Base-by-base conservation (phyloP, 2,329 filamentous ascomycete genomes). In the Stemphylium vesicarium region DNA sequence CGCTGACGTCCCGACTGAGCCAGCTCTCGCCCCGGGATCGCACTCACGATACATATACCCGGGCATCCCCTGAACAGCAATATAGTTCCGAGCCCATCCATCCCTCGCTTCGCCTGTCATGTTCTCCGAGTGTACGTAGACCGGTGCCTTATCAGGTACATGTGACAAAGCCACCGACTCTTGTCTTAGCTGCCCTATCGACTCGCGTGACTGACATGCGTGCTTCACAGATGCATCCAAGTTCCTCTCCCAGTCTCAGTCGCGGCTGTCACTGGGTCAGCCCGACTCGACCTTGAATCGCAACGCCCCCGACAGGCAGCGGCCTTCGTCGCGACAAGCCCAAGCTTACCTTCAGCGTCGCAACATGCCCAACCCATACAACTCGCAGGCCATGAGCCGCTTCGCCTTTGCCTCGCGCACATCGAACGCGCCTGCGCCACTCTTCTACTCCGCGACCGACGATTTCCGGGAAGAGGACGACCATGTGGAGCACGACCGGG, bases 191-290 rank as follows among this genome's bases (percentile, higher is more conserved):
- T 43, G 44, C 40, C 59, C 48, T 54, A 36, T 37, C 18, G 52
- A 64, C 70, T 74, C 76, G 76, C 74, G 77, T 79, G 77, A 79
- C 74, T 78, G 63, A 79, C 75, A 55, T 66, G 57, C 64, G 53
- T 62, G 63, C 60, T 59, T 59, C 61, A 49, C 71, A 97, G 95
- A 98, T 88, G 95, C 95, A 70, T 98, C 94, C 65, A 89, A 89
- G 67, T 99, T 99, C 76, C 87, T 99, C 84, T 97, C 93, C 64
- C 95, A 98, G 85, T 97, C 92, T 63, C 93, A 96, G 81, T 96
- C 93, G 58, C 89, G 92, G 60, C 82, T 98, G 69, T 91, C 89
- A 64, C 92, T 78, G 85, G 89, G 73, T 77, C 84, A 79, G 63
- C 73, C 63, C 62, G 76, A 81, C 64, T 69, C 75, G 76, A 62